Percentiles rank a stretch among this genome's conserved stretches.
Conservation (phyloP, 1,284 basidiomycete species). For the Cryptococcus sp. region DNA sequence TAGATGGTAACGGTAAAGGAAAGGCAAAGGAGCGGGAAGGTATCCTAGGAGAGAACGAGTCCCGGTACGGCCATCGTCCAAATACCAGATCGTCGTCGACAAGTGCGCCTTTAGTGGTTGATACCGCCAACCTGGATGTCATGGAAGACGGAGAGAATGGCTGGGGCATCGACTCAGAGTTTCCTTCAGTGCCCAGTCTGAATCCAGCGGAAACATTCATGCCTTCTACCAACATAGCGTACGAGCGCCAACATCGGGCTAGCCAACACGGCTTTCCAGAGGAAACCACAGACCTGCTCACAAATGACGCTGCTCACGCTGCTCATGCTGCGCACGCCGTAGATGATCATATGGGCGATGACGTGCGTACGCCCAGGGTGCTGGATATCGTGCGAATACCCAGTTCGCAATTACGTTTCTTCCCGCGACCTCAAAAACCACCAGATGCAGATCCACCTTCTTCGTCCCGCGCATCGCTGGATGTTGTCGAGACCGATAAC, state of each 20-base stretch:
- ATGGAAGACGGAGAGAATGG: slow-evolving; percentile 7
- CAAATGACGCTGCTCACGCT: not conserved
- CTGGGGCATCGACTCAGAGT: slow-evolving; percentile 3
- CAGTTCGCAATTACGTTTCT: slow-evolving; percentile 49
- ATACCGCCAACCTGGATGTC: not conserved
- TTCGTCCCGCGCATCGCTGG: slow-evolving; percentile 15
- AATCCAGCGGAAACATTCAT: slow-evolving; percentile 18
- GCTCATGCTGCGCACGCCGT: not conserved
- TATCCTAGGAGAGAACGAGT: not conserved
- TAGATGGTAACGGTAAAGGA: slow-evolving; percentile 17
- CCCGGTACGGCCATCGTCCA: not conserved
- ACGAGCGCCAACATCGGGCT: slow-evolving; percentile 10
- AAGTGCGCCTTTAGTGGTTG: not conserved
- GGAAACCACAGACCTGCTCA: not conserved
- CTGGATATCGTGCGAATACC: slow-evolving; percentile 49
- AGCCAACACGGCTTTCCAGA: too few species aligned
- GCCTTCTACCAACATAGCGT: slow-evolving; percentile 26
- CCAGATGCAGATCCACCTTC: slow-evolving; percentile 20
- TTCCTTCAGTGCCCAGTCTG: not conserved
- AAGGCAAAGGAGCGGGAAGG: slow-evolving; percentile 15
- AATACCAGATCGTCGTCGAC: not conserved
- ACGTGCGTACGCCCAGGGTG: slow-evolving; percentile 20
- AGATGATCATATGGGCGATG: not conserved
- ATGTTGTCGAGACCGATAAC: slow-evolving; percentile 9
- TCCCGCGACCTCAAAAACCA: slow-evolving; percentile 37